Conservation (phyloP, 2,329 filamentous ascomycete species). For the Aureobasidium mangrovei region DNA sequence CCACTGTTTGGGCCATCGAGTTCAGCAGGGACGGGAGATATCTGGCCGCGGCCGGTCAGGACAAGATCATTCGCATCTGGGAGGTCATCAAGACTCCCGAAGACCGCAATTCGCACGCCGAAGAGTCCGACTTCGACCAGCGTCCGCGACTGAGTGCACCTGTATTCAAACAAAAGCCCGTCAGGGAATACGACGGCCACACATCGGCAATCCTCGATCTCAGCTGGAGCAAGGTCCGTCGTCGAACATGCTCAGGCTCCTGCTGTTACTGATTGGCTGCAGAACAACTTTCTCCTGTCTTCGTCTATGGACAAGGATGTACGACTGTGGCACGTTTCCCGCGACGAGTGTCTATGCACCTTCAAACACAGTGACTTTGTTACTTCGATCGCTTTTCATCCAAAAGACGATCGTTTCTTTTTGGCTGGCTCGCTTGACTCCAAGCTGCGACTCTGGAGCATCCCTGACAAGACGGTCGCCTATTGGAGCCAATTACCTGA, state of each 20-base stretch:
- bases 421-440: slow-evolving; percentile 86
- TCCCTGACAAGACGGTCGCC: slow-evolving; percentile 88
- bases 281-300: slow-evolving; percentile 90
- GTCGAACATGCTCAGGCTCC: neutral
- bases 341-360: slow-evolving; percentile 77
- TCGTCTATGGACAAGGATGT: slow-evolving; percentile 99
- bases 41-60: slow-evolving; percentile 84
- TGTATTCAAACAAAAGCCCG: slow-evolving; percentile 72
- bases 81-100: slow-evolving; percentile 74
- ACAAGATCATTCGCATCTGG: slow-evolving; percentile 79
- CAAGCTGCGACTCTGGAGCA: slow-evolving; percentile 87
- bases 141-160: slow-evolving; percentile 65
- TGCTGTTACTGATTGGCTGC: neutral
- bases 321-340: slow-evolving; percentile 80
- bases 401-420: slow-evolving; percentile 92
- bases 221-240: slow-evolving; percentile 79
- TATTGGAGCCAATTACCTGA: slow-evolving; percentile 70
- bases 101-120: slow-evolving; percentile 53
- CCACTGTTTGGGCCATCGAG: slow-evolving; percentile 80
- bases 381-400: slow-evolving; percentile 89
- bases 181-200: slow-evolving; percentile 75
- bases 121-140: slow-evolving; percentile 46
- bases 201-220: slow-evolving; percentile 78
- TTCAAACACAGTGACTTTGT: slow-evolving; percentile 96
- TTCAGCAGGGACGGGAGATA: slow-evolving; percentile 90